Evolutionary conservation across 148 eudicot species (phyloP).

Genomic region (Rhododendron molle): DNA sequence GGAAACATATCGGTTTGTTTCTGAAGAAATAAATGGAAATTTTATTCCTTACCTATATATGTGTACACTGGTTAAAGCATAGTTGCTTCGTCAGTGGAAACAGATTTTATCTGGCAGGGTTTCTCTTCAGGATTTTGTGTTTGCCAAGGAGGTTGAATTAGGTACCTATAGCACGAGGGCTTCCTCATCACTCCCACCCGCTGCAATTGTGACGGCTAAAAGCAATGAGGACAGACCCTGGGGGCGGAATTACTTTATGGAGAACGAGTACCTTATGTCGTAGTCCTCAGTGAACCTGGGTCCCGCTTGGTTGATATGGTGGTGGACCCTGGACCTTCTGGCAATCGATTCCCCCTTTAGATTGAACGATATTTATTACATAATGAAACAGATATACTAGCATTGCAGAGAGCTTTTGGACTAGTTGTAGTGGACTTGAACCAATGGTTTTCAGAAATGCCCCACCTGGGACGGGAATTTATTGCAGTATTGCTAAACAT

Average conservation of each 20-base stretch:
- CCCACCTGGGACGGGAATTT: conserved; percentile 59
- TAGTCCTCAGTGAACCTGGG: conserved; percentile 94
- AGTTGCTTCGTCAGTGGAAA: conserved; percentile 81
- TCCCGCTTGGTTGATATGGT: conserved; percentile 91
- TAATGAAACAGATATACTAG: conserved; percentile 92
- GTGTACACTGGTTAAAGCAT: conserved; percentile 54
- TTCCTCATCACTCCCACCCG: conserved; percentile 82
- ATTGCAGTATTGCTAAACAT: conserved; percentile 36
- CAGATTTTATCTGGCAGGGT: conserved; percentile 76
- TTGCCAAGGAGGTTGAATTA: conserved; percentile 93
- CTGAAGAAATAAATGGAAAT: background rate
- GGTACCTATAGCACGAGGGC: conserved; percentile 71
- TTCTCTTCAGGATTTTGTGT: conserved; percentile 85
- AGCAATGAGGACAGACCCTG: conserved; percentile 83
- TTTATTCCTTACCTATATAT: no score
- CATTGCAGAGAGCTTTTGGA: conserved; percentile 86
- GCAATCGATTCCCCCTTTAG: conserved; percentile 68
- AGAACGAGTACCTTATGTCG: conserved; percentile 85
- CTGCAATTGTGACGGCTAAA: conserved; percentile 91
- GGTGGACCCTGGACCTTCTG: conserved; percentile 73
- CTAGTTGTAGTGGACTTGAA: conserved; percentile 78
- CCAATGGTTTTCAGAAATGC: conserved; percentile 81
- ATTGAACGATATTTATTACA: conserved; percentile 79
- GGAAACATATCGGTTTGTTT: background rate
- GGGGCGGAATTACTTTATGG: conserved; percentile 96